Evolutionary conservation across 139 green algal species (phyloP).

Genomic region (Chlamydomonas schloesseri): DNA sequence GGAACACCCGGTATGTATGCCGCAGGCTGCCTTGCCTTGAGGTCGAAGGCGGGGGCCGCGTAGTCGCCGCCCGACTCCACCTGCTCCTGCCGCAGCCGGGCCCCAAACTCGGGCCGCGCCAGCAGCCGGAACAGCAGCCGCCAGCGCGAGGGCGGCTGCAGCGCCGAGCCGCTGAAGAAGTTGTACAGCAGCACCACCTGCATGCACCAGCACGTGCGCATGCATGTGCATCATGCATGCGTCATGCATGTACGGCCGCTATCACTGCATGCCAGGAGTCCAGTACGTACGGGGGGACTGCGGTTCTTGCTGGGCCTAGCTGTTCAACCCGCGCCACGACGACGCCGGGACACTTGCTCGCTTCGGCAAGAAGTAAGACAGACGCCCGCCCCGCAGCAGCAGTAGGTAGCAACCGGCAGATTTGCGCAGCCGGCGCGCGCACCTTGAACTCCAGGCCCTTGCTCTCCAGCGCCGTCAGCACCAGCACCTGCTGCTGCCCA

Average conservation of each 20-base stretch:
- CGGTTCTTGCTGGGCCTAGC: too few relatives aligned
- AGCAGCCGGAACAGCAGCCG: constrained; percentile 30
- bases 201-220: too few relatives aligned
- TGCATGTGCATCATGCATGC: too few relatives aligned
- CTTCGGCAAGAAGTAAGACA: too few relatives aligned
- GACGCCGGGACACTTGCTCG: too few relatives aligned
- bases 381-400: too few relatives aligned
- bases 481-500: constrained; percentile 1
- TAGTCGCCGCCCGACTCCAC: not conserved
- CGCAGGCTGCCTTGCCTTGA: not conserved
- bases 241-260: not conserved
- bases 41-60: constrained; percentile 36
- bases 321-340: too few relatives aligned
- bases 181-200: constrained; percentile 60
- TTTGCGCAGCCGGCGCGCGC: too few relatives aligned
- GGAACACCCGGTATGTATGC: too few relatives aligned
- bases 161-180: constrained; percentile 53
- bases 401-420: too few relatives aligned
- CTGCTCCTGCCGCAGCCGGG: not conserved
- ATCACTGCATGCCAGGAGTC: too few relatives aligned
- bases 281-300: too few relatives aligned
- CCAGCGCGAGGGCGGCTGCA: constrained; percentile 7
- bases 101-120: not conserved
- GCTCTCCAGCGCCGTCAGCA: constrained; percentile 64
- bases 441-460: constrained; percentile 72